Base-by-base conservation (phyloP, 805 yeast genomes). In the Blastobotrys chiropterorum region DNA sequence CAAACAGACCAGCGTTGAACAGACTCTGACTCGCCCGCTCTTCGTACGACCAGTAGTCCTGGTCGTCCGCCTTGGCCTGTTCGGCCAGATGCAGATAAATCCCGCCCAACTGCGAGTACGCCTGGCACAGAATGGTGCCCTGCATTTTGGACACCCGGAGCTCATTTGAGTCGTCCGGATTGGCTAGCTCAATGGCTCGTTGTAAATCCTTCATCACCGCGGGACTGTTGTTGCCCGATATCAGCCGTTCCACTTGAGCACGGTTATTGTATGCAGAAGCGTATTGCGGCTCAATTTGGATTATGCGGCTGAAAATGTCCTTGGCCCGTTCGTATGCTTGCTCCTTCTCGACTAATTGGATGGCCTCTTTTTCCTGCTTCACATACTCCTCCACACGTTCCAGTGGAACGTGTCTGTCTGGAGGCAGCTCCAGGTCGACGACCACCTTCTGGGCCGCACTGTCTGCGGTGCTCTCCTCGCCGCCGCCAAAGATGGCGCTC, bases 251-350 rank as follows among this genome's bases (percentile, higher is more conserved):
- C 11, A 59, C 47, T 52, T 67, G 71, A 1, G 70, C 70, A 2
- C 67, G 59, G 52, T 67, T 67, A 54, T 64, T 66, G 55, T 67
- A 67, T 3, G 64, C 70, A 2, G 67, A 60, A 3, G 70, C 67
- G 39, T 67, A 65, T 3, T 46, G 22, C 6, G 70, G 69, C n/a
- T 59, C 52, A 38, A 40, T 39, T 5, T 19, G 46, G 4, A 67
- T 52, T 26, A 67, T 51, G 3, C 16, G 49, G 45, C 55, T 44
- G 31, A 67, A 47, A 3, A 60, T 30, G 7, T 26, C 53, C 40
- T 56, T 19, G 1, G 65, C 65, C 38, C 17, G 51, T 1, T 13
- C 31, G 14, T 16, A 31, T 16, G 49, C 34, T 3, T 49, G 53
- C 13, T 49, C 34, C 17, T 43, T 40, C 43, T 56, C 58, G 8